A percentile compares a stretch with the other conserved stretches of the same genome.
These are phyloP conservation scores for Sclerotinia glacialis DNA, from an alignment of 2,329 filamentous ascomycete genomes.

Conservation along the genomic window DNA sequence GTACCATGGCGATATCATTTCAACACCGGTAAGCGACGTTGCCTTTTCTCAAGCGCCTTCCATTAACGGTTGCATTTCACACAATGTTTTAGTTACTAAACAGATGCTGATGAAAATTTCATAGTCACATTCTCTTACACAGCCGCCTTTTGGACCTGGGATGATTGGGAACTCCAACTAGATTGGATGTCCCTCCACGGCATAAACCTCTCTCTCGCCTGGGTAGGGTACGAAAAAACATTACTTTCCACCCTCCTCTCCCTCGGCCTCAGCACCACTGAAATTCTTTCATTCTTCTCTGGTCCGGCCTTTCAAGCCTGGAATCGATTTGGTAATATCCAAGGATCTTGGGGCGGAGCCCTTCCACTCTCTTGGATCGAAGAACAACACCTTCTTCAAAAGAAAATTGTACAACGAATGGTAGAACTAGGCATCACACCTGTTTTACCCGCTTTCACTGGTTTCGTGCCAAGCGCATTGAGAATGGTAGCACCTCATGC, in stretches of 20 bases:
- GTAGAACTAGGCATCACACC: slow-evolving; percentile 53
- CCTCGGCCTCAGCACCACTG: slow-evolving; percentile 45
- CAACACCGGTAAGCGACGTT: slow-evolving; percentile 44
- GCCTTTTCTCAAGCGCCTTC: not conserved
- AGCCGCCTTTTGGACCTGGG: slow-evolving; percentile 51
- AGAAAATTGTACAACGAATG: slow-evolving; percentile 50
- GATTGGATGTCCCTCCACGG: slow-evolving; percentile 54
- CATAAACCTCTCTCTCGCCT: slow-evolving; percentile 51
- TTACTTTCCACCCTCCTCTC: slow-evolving; percentile 49
- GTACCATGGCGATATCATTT: slow-evolving; percentile 51
- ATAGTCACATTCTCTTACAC: slow-evolving; percentile 53
- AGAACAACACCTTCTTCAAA: slow-evolving; percentile 48
- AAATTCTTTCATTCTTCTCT: slow-evolving; percentile 48
- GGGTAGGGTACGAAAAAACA: slow-evolving; percentile 52
- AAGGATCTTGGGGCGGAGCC: slow-evolving; percentile 48
- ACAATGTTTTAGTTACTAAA: not conserved
- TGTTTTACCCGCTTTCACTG: slow-evolving; percentile 50
- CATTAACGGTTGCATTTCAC: not conserved
- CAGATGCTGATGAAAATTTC: not conserved
- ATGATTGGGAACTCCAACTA: slow-evolving; percentile 52
- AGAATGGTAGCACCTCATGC: slow-evolving; percentile 45
- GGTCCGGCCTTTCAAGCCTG: slow-evolving; percentile 52
- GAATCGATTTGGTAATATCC: slow-evolving; percentile 55
- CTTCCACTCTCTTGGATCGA: slow-evolving; percentile 48
- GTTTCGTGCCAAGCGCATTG: slow-evolving; percentile 48